phyloP scores from a whole-genome alignment of 768 basidiomycete species.

The Tremella mesenterica region DNA sequence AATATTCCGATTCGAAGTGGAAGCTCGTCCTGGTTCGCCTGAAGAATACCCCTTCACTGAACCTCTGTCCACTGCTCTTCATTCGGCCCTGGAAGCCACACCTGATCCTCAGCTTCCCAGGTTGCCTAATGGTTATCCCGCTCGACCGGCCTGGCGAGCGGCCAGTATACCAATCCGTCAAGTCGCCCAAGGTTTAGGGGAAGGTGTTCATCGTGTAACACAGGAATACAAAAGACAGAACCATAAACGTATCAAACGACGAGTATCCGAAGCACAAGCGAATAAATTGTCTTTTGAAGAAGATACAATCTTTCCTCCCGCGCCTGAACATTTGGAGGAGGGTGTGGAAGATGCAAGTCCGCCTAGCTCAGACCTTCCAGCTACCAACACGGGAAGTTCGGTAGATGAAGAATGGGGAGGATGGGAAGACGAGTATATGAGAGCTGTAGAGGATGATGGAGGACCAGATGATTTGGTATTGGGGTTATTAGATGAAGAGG shows the following conservation, averaged over 20 bases:
- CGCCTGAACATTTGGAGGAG: slow-evolving; percentile 5
- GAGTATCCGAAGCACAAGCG: slow-evolving; percentile 14
- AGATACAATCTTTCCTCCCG: slow-evolving; percentile 25
- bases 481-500: slow-evolving; percentile 43
- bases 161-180: slow-evolving; percentile 27
- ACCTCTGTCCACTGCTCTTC: slow-evolving; percentile 65
- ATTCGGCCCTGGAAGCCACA: slow-evolving; percentile 54
- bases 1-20: slow-evolving; percentile 64
- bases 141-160: slow-evolving; percentile 7
- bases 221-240: slow-evolving; percentile 32
- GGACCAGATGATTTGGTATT: slow-evolving; percentile 42
- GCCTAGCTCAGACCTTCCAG: slow-evolving; percentile 12
- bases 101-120: slow-evolving; percentile 58
- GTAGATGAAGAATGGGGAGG: slow-evolving; percentile 28
- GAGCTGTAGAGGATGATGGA: slow-evolving; percentile 41
- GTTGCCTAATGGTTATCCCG: slow-evolving; percentile 60
- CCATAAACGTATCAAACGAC: slow-evolving; percentile 10
- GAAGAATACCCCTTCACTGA: slow-evolving; percentile 58
- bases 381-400: slow-evolving; percentile 11
- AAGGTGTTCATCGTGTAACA: slow-evolving; percentile 26
- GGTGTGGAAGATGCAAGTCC: slow-evolving; percentile 11
- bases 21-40: slow-evolving; percentile 49
- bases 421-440: slow-evolving; percentile 38
- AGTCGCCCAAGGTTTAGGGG: slow-evolving; percentile 28
- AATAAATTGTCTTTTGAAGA: slow-evolving; percentile 31